Base-by-base conservation (phyloP, 495 filamentous ascomycete genomes). In the Annulohypoxylon maeteangense region DNA sequence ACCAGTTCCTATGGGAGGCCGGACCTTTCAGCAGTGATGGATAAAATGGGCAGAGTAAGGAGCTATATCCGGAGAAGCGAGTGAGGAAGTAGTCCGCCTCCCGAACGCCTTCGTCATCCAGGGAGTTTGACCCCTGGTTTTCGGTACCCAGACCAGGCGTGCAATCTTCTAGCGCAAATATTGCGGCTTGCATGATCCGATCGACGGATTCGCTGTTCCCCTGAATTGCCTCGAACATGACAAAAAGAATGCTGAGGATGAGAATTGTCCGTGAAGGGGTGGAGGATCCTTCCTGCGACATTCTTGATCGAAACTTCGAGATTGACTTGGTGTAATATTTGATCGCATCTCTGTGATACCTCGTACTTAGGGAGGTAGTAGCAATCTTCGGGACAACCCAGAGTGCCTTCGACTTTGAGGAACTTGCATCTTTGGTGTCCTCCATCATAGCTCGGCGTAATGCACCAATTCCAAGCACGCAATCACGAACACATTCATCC, bases 401-500 rank as follows among this genome's bases (percentile, higher is more conserved):
- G 27, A 70, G 47, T 2, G 36, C 31, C 29, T 45, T 14, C 12
- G 20, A 7, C 12, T 25, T 34, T 2, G 23, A 42, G n/a, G 16
- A 34, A 14, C 18, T 31, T 23, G 54, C 8, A 4, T 53, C 12
- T 4, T 70, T 12, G 8, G 18, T 23, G 18, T 69, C 58, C 10
- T 47, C 55, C 51, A 59, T 47, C 31, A 74, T 34, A 12, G 70
- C 65, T 1, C 62, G 61, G 25, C 60, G 51, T 20, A 74, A 22
- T 1, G 66, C 70, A 5, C 66, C 66, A 12, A 65, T 70, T 6
- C 60, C 70, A n/a, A 69, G 70, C 3, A 74, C 61, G 20, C 60
- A 44, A 36, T 74, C 66, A 7, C 65, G 60, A 7, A 74, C 61
- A 40, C 70, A 70, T 25, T 74, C 70, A 22, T 74, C 70, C 14